Percentiles rank a stretch among this genome's conserved stretches.
These are phyloP conservation scores for Hortaea sp. DNA, from an alignment of 2,329 filamentous ascomycete species.

Conservation along the genomic window DNA sequence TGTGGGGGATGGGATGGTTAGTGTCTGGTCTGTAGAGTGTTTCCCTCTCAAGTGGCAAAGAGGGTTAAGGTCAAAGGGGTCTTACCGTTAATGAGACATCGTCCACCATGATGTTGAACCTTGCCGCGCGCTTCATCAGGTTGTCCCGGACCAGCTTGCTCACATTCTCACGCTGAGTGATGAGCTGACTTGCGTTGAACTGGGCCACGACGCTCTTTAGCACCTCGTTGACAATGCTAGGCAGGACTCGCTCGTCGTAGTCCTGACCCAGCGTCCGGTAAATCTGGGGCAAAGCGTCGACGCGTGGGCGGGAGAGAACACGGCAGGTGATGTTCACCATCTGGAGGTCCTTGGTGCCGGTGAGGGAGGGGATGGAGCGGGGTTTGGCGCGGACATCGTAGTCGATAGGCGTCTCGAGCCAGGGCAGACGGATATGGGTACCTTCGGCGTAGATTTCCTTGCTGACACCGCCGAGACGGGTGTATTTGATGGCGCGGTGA, in stretches of 20 bases:
- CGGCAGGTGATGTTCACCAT: conserved; percentile 99
- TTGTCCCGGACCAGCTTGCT: conserved; percentile 86
- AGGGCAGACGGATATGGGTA: conserved; percentile 88
- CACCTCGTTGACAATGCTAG: conserved; percentile 98
- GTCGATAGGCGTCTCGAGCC: conserved; percentile 93
- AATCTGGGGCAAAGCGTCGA: conserved; percentile 87
- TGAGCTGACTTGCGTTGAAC: conserved; percentile 96
- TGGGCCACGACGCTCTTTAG: conserved; percentile 97
- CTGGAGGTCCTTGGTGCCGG: conserved; percentile 96
- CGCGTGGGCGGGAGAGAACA: conserved; percentile 84
- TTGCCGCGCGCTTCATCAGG: conserved; percentile 75
- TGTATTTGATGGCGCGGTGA: conserved; percentile 98
- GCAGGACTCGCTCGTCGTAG: conserved; percentile 95
- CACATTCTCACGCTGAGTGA: conserved; percentile 97
- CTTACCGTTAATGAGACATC: conserved; percentile 79
- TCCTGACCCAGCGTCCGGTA: conserved; percentile 91
- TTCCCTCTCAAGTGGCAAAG: background rate
- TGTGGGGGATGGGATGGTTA: background rate
- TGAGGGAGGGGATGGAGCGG: conserved; percentile 90
- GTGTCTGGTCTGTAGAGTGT: background rate
- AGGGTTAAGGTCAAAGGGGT: background rate
- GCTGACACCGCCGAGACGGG: conserved; percentile 74
- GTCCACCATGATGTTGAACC: conserved; percentile 95
- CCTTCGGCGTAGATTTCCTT: conserved; percentile 96
- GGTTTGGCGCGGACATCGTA: conserved; percentile 98